Conservation (phyloP, 176 grass and related monocot genomes). For the Saccharum officinarum region DNA sequence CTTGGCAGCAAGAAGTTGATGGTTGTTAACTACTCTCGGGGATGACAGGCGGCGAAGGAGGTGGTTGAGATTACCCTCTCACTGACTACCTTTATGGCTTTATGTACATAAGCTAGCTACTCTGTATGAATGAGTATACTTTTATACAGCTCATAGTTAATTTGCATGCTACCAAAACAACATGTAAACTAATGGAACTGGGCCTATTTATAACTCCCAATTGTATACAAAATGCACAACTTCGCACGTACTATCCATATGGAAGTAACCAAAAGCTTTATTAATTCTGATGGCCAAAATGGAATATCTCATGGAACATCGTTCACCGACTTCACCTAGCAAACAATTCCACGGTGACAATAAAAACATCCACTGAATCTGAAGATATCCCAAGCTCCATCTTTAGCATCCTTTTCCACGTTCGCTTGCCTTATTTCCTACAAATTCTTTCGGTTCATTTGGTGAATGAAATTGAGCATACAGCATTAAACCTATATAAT, state of each 20-base stretch:
- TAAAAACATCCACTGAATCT: background rate
- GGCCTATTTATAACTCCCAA: background rate
- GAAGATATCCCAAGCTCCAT: background rate
- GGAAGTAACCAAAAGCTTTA: background rate
- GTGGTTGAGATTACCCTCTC: slow-evolving; percentile 23
- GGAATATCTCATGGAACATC: too few relatives aligned
- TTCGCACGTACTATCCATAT: background rate
- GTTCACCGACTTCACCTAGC: too few relatives aligned
- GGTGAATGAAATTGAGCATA: too few relatives aligned
- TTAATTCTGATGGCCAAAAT: background rate
- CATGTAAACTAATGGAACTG: background rate
- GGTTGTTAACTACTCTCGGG: background rate
- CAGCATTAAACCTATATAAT: too few relatives aligned
- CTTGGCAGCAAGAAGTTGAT: background rate
- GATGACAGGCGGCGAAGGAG: background rate
- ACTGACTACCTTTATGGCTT: slow-evolving; percentile 6
- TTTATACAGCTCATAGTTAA: background rate
- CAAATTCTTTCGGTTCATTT: too few relatives aligned
- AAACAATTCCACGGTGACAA: background rate
- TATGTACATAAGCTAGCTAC: background rate
- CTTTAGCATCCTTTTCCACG: background rate
- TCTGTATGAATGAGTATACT: background rate
- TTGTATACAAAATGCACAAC: background rate
- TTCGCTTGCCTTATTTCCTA: too few relatives aligned
- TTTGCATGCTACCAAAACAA: background rate